Conservation (phyloP, 371 early-diverging fungal species). For the Fennellomyces sp. region DNA sequence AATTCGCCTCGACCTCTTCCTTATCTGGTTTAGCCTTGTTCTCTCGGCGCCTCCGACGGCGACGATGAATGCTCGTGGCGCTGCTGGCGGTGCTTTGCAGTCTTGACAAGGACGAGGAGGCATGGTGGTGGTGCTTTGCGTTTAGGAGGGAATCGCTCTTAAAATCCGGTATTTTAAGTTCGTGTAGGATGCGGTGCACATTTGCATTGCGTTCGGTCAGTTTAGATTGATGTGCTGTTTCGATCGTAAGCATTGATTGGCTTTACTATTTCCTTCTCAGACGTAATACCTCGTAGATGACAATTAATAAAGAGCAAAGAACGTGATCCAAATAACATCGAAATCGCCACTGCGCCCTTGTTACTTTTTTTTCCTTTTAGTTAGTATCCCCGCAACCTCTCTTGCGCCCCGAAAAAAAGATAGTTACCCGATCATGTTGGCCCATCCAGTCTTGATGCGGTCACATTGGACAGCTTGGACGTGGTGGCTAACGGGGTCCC, state of each 20-base stretch:
- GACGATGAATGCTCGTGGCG: not conserved
- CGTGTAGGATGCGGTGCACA: constrained; percentile 37
- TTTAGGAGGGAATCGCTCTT: not conserved
- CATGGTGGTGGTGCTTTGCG: constrained; percentile 1
- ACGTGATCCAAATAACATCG: constrained; percentile 57
- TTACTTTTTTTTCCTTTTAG: constrained; percentile 53
- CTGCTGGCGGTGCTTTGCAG: constrained; percentile 3
- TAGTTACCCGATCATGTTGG: constrained; percentile 39
- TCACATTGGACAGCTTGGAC: constrained; percentile 47
- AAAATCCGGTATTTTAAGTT: constrained; percentile 34
- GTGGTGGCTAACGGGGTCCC: constrained; percentile 51
- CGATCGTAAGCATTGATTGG: not conserved
- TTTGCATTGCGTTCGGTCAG: constrained; percentile 41
- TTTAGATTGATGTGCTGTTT: constrained; percentile 36
- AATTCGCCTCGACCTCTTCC: not conserved
- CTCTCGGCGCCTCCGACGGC: not conserved
- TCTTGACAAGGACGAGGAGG: constrained; percentile 3
- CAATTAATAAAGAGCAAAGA: constrained; percentile 74
- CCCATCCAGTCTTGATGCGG: constrained; percentile 41
- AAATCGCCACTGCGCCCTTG: constrained; percentile 81
- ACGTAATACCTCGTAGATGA: constrained; percentile 70
- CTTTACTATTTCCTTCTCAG: not conserved
- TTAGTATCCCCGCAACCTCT: too few relatives aligned
- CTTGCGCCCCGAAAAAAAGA: not conserved
- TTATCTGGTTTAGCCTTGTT: constrained; percentile 3